Evolutionary conservation across 2,329 filamentous ascomycete species (phyloP).

Genomic region (Neonectria coccinea): DNA sequence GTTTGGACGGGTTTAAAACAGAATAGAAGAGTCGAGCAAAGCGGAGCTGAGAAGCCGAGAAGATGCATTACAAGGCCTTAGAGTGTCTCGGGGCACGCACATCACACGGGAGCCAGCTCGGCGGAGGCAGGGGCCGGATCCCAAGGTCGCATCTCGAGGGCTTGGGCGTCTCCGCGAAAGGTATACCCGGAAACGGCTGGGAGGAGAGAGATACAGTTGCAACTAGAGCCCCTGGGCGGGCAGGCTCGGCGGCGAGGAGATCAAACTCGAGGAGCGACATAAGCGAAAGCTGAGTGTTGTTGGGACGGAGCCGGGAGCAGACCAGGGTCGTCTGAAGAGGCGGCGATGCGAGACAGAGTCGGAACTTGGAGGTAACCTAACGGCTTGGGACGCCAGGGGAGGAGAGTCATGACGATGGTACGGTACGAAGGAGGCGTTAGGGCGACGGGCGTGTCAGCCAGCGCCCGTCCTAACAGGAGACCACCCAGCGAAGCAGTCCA

Average conservation of each 20-base stretch:
- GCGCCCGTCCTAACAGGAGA: slow-evolving; percentile 3
- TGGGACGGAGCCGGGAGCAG: slow-evolving; percentile 18
- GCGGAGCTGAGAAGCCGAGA: slow-evolving; percentile 53
- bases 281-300: slow-evolving; percentile 27
- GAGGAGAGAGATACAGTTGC: slow-evolving; percentile 14
- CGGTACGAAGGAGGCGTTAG: slow-evolving; percentile 1
- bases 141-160: slow-evolving; percentile 33
- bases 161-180: slow-evolving; percentile 15
- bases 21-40: slow-evolving; percentile 48
- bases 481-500: background rate
- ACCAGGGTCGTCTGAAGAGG: slow-evolving; percentile 35
- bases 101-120: slow-evolving; percentile 49
- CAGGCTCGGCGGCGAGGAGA: slow-evolving; percentile 23
- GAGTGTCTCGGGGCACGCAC: slow-evolving; percentile 42
- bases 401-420: slow-evolving; percentile 12
- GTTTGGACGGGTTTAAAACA: slow-evolving; percentile 49
- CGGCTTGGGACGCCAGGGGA: slow-evolving; percentile 22
- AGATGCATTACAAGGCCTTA: slow-evolving; percentile 53
- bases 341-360: slow-evolving; percentile 38
- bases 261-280: slow-evolving; percentile 43
- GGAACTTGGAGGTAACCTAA: slow-evolving; percentile 19
- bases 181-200: slow-evolving; percentile 5
- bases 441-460: background rate
- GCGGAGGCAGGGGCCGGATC: slow-evolving; percentile 40
- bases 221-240: slow-evolving; percentile 11